Evolutionary conservation across 129 eudicot genomes (phyloP), one percentile per base, ranked within the genome.

Genomic region (Lactuca sativa): DNA sequence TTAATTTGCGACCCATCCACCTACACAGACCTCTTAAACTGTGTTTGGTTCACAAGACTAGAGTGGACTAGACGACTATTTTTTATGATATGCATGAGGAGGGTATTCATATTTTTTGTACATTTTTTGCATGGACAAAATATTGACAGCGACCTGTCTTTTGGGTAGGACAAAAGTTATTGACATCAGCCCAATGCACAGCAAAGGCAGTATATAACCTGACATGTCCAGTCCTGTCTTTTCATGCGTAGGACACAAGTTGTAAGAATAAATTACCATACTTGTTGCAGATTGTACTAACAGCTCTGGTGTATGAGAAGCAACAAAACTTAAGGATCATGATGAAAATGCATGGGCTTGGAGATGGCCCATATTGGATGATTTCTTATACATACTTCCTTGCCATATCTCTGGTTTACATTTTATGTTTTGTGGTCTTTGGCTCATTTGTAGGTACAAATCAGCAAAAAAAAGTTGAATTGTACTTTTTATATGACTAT

Each of bases 341-440:
- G 97, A 92, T 92, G 97, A 92, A 92, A 82, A 92, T 92, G 97
- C 97, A 92, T 74, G 97, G 97, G 30, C 97, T 92, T 80, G 96
- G 93, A 14, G 97, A 92, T 63, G 91, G 95, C n/a, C 91, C 97
- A 62, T 92, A 92, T 78, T 88, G 89, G 97, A 82, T 83, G 82
- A 92, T 92, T 66, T 88, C 97, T 76, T 92, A 92, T 80, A 82
- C 87, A 21, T 92, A 92, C 71, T 92, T 92, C 59, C 91, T 89
- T 71, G 88, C 84, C 74, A 66, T 92, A 76, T 92, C 97, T 60
- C 49, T 78, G 69, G 63, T 76, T 65, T 92, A 92, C 84, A 82
- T 86, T 91, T 67, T 92, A 77, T 82, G 90, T 76, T 92, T 88
- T 64, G 96, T 92, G 77, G 48, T 48, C 21, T 92, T 92, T 72